Conservation (phyloP, 306 rosid species). For the Lathyrus aphaca region DNA sequence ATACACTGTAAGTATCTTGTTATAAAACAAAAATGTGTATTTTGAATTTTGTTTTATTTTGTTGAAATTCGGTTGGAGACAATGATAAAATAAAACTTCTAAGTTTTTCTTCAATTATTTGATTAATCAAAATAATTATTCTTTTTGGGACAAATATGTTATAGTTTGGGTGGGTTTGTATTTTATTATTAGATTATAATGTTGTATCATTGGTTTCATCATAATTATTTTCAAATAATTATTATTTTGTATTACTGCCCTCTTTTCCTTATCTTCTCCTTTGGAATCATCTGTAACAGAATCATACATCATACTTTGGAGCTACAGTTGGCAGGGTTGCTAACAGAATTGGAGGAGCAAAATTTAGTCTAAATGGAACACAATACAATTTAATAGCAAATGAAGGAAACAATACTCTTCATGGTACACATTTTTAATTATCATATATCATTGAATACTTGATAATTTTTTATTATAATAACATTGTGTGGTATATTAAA, state of each 20-base stretch:
- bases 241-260: no score
- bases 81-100: neutral
- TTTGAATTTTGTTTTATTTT: neutral
- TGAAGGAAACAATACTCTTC: constrained; percentile 73
- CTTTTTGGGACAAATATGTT: neutral
- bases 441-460: neutral
- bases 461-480: neutral
- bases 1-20: constrained; percentile 50
- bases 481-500: neutral
- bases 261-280: neutral
- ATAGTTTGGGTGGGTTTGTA: neutral
- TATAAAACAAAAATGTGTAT: neutral
- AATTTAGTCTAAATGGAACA: constrained; percentile 67
- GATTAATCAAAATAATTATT: neutral
- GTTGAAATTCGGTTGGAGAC: neutral
- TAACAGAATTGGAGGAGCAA: constrained; percentile 81
- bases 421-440: constrained; percentile 49
- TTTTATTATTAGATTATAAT: neutral
- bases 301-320: constrained; percentile 65
- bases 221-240: no score
- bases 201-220: no score
- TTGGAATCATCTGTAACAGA: constrained; percentile 42
- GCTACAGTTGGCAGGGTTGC: constrained; percentile 83
- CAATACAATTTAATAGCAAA: constrained; percentile 71
- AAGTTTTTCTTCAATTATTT: neutral